Percentiles rank a stretch among this genome's conserved stretches.
These are phyloP conservation scores for Ilex asprella DNA, from an alignment of 257 asterid genomes.

Conservation along the genomic window DNA sequence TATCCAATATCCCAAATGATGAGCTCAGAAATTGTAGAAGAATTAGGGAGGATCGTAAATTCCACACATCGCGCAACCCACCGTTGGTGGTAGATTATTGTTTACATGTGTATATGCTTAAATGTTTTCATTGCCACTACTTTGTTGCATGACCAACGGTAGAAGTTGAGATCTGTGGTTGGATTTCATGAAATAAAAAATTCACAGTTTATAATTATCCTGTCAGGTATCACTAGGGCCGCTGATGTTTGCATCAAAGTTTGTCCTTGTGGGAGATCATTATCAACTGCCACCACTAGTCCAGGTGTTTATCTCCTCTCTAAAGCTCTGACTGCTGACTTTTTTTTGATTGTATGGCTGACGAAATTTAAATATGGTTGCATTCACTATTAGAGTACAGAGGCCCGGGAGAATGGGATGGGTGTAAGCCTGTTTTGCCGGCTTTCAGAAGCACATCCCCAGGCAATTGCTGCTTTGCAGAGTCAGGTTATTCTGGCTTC, in stretches of 20 bases:
- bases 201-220: slow-evolving; percentile 3
- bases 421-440: slow-evolving; percentile 79
- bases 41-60: too few species aligned
- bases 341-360: slow-evolving; percentile 13
- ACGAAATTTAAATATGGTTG: slow-evolving; percentile 18
- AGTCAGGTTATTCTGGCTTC: slow-evolving; percentile 57
- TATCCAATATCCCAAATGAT: too few species aligned
- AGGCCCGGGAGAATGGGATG: slow-evolving; percentile 95
- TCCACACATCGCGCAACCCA: too few species aligned
- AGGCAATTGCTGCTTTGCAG: slow-evolving; percentile 88
- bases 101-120: too few species aligned
- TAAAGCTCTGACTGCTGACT: slow-evolving; percentile 13
- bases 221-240: slow-evolving; percentile 92
- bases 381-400: slow-evolving; percentile 58
- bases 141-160: background rate
- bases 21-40: too few species aligned
- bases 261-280: slow-evolving; percentile 98
- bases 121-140: background rate
- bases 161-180: background rate
- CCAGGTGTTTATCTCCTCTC: slow-evolving; percentile 48
- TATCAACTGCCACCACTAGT: slow-evolving; percentile 98
- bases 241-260: slow-evolving; percentile 73
- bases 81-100: too few species aligned
- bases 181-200: background rate
- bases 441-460: slow-evolving; percentile 97